phyloP scores from a whole-genome alignment of 176 grass and related monocot species.

The Cenchrus purpureus region DNA sequence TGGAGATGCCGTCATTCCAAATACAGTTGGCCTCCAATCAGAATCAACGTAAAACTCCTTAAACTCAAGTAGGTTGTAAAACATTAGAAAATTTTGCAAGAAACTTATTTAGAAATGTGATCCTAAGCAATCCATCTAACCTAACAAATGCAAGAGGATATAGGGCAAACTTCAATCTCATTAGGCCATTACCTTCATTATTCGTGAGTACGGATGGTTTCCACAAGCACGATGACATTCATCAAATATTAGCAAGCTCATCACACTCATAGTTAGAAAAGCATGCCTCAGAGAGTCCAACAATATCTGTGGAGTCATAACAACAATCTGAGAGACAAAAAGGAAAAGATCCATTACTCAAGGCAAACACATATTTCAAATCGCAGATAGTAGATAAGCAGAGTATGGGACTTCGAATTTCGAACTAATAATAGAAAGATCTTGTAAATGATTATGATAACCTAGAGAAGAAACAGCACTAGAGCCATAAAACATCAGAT shows the following conservation, averaged over 20 bases:
- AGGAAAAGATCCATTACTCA: not conserved
- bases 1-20: slow-evolving; percentile 70
- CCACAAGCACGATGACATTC: slow-evolving; percentile 72
- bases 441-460: not conserved
- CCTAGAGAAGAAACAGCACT: slow-evolving; percentile 20
- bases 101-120: slow-evolving; percentile 1
- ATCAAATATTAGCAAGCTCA: slow-evolving; percentile 68
- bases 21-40: slow-evolving; percentile 54
- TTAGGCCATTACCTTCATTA: slow-evolving; percentile 56
- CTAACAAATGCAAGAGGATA: not conserved
- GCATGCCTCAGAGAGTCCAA: slow-evolving; percentile 67
- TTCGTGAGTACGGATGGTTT: slow-evolving; percentile 66
- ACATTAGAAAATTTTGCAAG: slow-evolving; percentile 21
- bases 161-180: slow-evolving; percentile 13
- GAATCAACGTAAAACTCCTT: slow-evolving; percentile 67
- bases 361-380: slow-evolving; percentile 16
- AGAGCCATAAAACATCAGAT: not conserved
- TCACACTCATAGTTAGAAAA: slow-evolving; percentile 45
- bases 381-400: not conserved
- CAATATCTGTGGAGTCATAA: slow-evolving; percentile 68
- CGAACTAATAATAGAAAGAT: not conserved
- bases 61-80: slow-evolving; percentile 12
- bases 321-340: slow-evolving; percentile 53
- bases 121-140: slow-evolving; percentile 14
- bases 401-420: not conserved